Conservation (phyloP, 257 asterid genomes). For the Fraxinus pennsylvanica region DNA sequence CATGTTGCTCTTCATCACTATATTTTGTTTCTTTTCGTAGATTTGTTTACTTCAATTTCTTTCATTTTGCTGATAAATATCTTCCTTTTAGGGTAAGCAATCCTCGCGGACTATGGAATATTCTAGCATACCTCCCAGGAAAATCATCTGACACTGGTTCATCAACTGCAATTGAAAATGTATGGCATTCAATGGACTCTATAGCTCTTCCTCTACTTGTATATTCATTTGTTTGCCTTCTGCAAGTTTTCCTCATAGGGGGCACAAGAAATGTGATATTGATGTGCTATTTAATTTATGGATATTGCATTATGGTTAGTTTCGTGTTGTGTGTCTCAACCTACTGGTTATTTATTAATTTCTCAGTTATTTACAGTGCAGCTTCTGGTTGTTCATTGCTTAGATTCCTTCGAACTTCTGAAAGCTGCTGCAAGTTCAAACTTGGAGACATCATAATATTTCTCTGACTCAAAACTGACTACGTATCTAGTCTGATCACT, state of each 20-base stretch:
- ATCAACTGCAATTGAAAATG: too few species aligned
- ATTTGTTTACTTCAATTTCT: slow-evolving; percentile 20
- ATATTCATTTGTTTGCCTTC: too few species aligned
- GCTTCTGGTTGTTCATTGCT: slow-evolving; percentile 7
- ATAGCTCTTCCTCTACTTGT: too few species aligned
- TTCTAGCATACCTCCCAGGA: too few species aligned
- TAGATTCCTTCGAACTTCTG: slow-evolving; percentile 19
- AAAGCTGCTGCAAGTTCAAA: neutral
- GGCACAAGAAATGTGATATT: neutral
- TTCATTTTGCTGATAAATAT: slow-evolving; percentile 12
- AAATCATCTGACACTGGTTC: too few species aligned
- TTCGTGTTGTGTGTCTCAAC: slow-evolving; percentile 24
- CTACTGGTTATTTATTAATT: slow-evolving; percentile 9
- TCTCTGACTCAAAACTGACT: slow-evolving; percentile 10
- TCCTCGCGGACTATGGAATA: neutral
- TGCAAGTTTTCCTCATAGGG: too few species aligned
- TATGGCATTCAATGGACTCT: too few species aligned
- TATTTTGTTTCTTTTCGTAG: neutral
- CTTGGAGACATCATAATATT: neutral
- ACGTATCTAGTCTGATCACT: neutral
- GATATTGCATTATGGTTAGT: slow-evolving; percentile 12
- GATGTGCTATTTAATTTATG: slow-evolving; percentile 15
- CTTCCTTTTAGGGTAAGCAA: slow-evolving; percentile 23
- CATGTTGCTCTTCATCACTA: neutral
- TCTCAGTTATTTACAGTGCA: slow-evolving; percentile 13